Evolutionary conservation across 768 basidiomycete genomes (phyloP).

Genomic region (Coprinopsis cinerea): DNA sequence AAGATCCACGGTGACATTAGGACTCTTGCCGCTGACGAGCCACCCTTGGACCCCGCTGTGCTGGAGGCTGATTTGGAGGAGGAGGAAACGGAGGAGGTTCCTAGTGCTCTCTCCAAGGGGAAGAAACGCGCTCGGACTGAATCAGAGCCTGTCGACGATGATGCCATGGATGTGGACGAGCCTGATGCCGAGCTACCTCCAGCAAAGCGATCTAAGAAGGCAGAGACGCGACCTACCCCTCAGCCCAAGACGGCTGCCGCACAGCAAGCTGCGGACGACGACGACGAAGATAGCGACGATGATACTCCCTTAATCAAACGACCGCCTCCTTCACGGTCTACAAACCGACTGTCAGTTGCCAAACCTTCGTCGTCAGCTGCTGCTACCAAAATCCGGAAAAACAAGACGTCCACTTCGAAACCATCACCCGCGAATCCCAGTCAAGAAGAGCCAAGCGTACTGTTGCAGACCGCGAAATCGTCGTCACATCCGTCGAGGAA

Average conservation of each 20-base stretch:
- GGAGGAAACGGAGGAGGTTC: neutral
- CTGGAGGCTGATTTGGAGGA: neutral
- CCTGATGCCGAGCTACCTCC: neutral
- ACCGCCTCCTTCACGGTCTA: neutral
- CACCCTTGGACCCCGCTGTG: neutral
- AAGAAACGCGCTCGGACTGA: neutral
- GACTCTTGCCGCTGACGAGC: neutral
- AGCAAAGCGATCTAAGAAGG: neutral
- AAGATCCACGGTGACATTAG: slow-evolving; percentile 2
- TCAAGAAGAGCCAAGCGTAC: neutral
- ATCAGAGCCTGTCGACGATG: neutral
- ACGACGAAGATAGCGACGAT: neutral
- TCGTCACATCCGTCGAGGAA: neutral
- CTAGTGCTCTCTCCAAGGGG: neutral
- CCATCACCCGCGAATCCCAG: neutral
- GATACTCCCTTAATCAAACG: neutral
- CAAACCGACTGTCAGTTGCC: neutral
- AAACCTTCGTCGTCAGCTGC: neutral
- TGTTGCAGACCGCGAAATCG: neutral
- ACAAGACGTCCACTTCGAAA: neutral
- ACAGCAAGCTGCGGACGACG: neutral
- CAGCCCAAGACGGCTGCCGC: neutral
- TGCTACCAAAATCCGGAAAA: neutral
- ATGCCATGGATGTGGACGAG: neutral
- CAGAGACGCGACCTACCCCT: neutral